A percentile compares a stretch with the other conserved stretches of the same genome.
phyloP scores from a whole-genome alignment of 129 eudicot genomes.

The Arctium lappa region DNA sequence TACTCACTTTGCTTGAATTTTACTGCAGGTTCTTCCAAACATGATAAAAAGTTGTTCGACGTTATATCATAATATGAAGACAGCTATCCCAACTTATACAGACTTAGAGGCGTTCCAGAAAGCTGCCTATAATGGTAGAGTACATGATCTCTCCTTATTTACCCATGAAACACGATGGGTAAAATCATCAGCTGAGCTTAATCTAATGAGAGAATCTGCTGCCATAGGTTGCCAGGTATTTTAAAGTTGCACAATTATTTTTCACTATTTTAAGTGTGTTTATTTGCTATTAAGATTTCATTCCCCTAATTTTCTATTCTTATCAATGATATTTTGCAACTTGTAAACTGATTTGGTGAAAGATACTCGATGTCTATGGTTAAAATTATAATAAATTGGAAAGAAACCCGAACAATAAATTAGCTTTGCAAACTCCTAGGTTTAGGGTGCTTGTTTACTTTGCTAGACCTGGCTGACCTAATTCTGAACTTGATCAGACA shows the following conservation, averaged over 20 bases:
- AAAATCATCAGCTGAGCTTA: conserved; percentile 79
- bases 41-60: conserved; percentile 59
- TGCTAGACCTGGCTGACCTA: neutral
- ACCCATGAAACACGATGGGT: conserved; percentile 86
- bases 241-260: neutral
- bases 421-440: neutral
- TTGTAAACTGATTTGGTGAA: neutral
- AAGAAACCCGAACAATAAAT: neutral
- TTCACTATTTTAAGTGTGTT: neutral
- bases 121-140: conserved; percentile 51
- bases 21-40: conserved; percentile 66
- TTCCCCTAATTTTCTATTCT: neutral
- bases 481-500: neutral
- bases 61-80: conserved; percentile 62
- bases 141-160: conserved; percentile 61
- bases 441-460: neutral
- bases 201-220: conserved; percentile 77
- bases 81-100: conserved; percentile 60
- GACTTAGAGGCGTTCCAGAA: conserved; percentile 62
- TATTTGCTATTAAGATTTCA: neutral
- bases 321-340: neutral
- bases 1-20: conserved; percentile 5
- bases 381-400: neutral
- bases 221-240: conserved; percentile 86
- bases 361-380: neutral